phyloP scores from a whole-genome alignment of 257 asterid species.

The Solanum ossicruentum region DNA sequence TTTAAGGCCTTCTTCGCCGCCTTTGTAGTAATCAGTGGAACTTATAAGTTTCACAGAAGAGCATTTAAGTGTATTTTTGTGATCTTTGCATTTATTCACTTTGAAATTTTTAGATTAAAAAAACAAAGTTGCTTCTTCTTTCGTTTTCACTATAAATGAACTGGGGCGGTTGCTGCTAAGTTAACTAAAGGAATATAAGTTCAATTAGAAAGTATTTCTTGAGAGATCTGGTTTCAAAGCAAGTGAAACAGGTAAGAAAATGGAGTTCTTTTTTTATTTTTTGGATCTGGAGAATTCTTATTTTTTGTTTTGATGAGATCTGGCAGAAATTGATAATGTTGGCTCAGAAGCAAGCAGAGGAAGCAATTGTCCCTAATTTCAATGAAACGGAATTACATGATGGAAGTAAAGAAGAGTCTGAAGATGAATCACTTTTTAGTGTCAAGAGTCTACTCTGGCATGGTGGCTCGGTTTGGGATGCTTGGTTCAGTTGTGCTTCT shows the following conservation, averaged over 20 bases:
- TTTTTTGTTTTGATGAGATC: neutral
- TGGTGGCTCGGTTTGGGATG: slow-evolving; percentile 98
- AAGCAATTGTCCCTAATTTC: slow-evolving; percentile 67
- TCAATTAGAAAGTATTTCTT: neutral
- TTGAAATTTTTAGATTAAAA: neutral
- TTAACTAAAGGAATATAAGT: neutral
- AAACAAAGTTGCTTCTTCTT: neutral
- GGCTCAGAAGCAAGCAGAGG: slow-evolving; percentile 82
- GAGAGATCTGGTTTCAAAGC: slow-evolving; percentile 16
- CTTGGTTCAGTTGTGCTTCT: slow-evolving; percentile 97
- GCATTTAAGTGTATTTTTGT: slow-evolving; percentile 7
- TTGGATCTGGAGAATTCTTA: slow-evolving; percentile 21
- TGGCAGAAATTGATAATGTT: slow-evolving; percentile 30
- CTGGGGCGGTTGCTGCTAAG: neutral
- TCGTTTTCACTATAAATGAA: neutral
- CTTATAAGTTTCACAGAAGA: neutral
- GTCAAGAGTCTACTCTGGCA: slow-evolving; percentile 80
- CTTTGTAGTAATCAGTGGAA: slow-evolving; percentile 10
- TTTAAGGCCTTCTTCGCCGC: slow-evolving; percentile 26
- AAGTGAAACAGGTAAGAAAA: slow-evolving; percentile 21
- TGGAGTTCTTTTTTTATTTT: neutral
- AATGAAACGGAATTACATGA: slow-evolving; percentile 37
- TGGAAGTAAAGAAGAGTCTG: slow-evolving; percentile 20
- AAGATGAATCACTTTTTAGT: slow-evolving; percentile 45
- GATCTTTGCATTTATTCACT: neutral